Evolutionary conservation across 164 flowering plant species (phyloP), one percentile per base, ranked within the genome.

Genomic region (Vitis amurensis): DNA sequence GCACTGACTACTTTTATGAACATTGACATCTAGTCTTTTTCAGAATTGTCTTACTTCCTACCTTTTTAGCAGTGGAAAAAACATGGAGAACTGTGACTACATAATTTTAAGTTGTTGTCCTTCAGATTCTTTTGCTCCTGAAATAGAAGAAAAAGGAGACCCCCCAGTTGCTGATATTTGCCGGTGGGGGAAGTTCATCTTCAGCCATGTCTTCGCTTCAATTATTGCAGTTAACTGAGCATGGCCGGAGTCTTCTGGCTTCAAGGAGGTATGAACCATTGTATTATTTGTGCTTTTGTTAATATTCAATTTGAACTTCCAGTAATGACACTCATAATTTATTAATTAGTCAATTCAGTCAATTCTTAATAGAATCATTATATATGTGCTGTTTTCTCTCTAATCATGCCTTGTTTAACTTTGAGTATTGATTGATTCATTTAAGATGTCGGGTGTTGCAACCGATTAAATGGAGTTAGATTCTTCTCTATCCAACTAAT

Each of bases 171-270:
- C 61, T 66, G 60, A 13, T 61, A 51, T 67, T 70, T 66, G n/a
- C 19, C 52, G 16, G 14, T 58, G 2, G 53, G 11, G 68, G 61
- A 68, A 64, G 66, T 27, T 56, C 7, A 62, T 55, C 19, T 63
- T 56, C 71, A 79, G 77, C 59, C 72, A 96, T 96, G 99, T 82
- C 89, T 81, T 93, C 97, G 57, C 97, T 90, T 69, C 99, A 96
- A 78, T 81, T 93, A 49, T 72, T 93, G 83, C 92, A 87, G 82
- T 75, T 96, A 62, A 93, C 98, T 12, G 94, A 96, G 76, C 95
- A 79, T 81, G 97, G 98, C 23, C 92, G 88, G 44, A 74, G 77
- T 67, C 71, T 93, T 73, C 66, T 89, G 76, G 81, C 94, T 68
- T 88, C 97, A 0, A 86, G 94, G 77, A 91, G 98, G 99, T 96